Base-by-base conservation (phyloP, 140 eudicot genomes). In the Artemisia princeps region DNA sequence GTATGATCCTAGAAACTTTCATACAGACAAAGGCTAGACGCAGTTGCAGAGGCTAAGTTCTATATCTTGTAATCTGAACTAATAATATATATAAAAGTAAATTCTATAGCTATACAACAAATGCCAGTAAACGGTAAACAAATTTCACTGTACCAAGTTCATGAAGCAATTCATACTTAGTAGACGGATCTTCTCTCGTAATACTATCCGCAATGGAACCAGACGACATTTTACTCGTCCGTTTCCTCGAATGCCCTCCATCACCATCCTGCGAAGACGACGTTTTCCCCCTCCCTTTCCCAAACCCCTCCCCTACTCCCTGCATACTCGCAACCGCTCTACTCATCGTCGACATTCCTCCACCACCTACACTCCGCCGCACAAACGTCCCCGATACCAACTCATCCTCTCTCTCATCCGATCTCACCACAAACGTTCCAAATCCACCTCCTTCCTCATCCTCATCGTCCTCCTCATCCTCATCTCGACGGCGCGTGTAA, bases 121-220 rank as follows among this genome's bases (percentile, higher is more conserved):
- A 26, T 26, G 33, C 6, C 33, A 26, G 33, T 26, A 26, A 22
- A 22, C 2, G 23, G 70, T 53, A 8, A 30, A 37, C n/a, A 17
- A 63, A 62, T 7, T 22, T 23, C 26, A 46, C 10, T 52, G 75
- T 82, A 91, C 98, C 96, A 58, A 92, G 91, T 63, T 92, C 98
- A 68, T 92, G 86, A 67, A 92, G 95, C 87, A 92, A 74, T 62
- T 92, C 94, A 70, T 92, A 92, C 84, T 88, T 92, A 7, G 95
- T 85, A 64, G 84, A 75, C 60, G 98, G 98, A 80, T 92, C 98
- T 72, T 92, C 98, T 76, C 87, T 88, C 1, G 89, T 80, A 55
- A 92, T 67, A 81, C 88, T 75, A 44, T 92, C 98, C 0, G 95
- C 87, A 71, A 88, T 83, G 49, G 96, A 92, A 59, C 96, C 88